These are phyloP conservation scores for Stagonosporopsis chrysanthemi DNA, from an alignment of 2,329 filamentous ascomycete species.

Conservation along the genomic window DNA sequence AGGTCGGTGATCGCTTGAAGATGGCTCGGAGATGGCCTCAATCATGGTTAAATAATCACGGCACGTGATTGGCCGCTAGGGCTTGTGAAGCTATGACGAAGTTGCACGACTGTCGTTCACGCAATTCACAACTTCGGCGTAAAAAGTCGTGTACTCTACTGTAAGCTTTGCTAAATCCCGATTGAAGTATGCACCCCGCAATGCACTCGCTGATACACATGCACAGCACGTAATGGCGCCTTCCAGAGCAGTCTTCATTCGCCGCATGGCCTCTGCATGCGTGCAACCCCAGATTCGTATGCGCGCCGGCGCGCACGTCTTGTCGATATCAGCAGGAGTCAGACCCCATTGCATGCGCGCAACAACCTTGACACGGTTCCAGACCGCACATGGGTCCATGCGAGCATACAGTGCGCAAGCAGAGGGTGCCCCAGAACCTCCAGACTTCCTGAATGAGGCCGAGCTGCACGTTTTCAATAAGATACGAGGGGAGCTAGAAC, in stretches of 20 bases:
- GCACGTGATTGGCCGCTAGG: constrained; percentile 42
- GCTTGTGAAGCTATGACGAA: constrained; percentile 41
- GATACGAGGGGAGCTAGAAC: constrained; percentile 52
- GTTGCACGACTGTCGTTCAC: constrained; percentile 21
- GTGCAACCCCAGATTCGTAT: constrained; percentile 24
- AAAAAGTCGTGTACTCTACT: constrained; percentile 13
- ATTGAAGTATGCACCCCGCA: constrained; percentile 15
- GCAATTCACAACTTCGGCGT: constrained; percentile 24
- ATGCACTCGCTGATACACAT: constrained; percentile 17
- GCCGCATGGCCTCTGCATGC: constrained; percentile 30
- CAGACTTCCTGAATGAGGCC: constrained; percentile 56
- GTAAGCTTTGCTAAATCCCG: constrained; percentile 19
- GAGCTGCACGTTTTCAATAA: constrained; percentile 59
- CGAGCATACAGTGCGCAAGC: constrained; percentile 38
- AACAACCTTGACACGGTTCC: constrained; percentile 1
- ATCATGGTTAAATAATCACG: constrained; percentile 21
- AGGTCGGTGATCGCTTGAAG: constrained; percentile 11
- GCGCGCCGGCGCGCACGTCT: constrained; percentile 22
- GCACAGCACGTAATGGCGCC: constrained; percentile 42
- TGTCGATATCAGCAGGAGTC: constrained; percentile 22
- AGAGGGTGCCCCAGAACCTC: constrained; percentile 44
- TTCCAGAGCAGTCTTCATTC: constrained; percentile 40
- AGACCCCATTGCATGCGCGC: constrained; percentile 14
- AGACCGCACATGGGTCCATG: constrained; percentile 1
- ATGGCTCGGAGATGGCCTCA: constrained; percentile 8